Percentiles rank a stretch among this genome's conserved stretches.
Evolutionary conservation across 768 basidiomycete species (phyloP).

Genomic region (Leccinum arenicola): DNA sequence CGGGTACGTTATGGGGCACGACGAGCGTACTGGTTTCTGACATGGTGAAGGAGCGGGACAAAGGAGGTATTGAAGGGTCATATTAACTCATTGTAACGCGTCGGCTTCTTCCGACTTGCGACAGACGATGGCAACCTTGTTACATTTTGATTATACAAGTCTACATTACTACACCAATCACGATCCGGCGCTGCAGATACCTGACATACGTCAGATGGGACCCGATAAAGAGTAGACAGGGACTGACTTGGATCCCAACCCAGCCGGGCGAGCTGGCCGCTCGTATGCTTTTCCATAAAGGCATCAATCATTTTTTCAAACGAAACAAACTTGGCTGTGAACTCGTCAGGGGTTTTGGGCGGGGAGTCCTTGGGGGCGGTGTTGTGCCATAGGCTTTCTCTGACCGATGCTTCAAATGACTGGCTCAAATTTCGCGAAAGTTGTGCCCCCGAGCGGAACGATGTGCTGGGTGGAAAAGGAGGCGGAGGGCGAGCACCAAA

Average conservation of each 20-base stretch:
- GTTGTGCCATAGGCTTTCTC: slow-evolving; percentile 6
- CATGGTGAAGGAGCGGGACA: slow-evolving; percentile 14
- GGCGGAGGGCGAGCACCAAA: slow-evolving; percentile 7
- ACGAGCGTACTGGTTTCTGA: slow-evolving; percentile 10
- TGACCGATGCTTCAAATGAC: slow-evolving; percentile 13
- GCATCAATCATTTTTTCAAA: slow-evolving; percentile 20
- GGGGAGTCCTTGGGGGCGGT: neutral
- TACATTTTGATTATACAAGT: slow-evolving; percentile 12
- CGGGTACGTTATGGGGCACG: neutral
- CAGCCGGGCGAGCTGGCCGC: slow-evolving; percentile 19
- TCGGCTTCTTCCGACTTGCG: slow-evolving; percentile 21
- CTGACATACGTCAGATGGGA: slow-evolving; percentile 1
- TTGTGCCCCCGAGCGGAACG: neutral
- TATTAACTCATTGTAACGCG: slow-evolving; percentile 18
- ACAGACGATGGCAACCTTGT: slow-evolving; percentile 17
- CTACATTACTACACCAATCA: slow-evolving; percentile 5
- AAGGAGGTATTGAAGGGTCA: slow-evolving; percentile 14
- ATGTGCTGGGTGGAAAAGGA: neutral
- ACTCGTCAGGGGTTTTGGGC: slow-evolving; percentile 24
- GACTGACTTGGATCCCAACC: slow-evolving; percentile 29
- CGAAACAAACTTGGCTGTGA: slow-evolving; percentile 13
- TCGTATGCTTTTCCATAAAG: slow-evolving; percentile 20
- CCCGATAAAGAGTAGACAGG: neutral
- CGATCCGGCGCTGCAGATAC: neutral
- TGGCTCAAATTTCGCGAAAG: neutral